phyloP scores from a whole-genome alignment of 179 eudicot species.

The Camellia oleifera region DNA sequence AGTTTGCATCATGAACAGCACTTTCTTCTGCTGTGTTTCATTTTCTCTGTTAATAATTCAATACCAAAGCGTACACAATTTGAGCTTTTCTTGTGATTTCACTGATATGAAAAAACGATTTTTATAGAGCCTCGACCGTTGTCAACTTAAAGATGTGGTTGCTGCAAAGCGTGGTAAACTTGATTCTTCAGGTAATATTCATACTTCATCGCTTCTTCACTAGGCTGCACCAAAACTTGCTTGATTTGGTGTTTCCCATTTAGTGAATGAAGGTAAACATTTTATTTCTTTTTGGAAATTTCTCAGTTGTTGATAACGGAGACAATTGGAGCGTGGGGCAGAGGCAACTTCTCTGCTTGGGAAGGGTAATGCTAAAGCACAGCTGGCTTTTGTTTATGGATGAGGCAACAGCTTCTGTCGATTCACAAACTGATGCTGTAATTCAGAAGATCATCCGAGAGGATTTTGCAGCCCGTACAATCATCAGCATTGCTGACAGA shows the following conservation, averaged over 20 bases:
- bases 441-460: constrained; percentile 86
- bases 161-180: constrained; percentile 84
- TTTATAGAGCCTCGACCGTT: constrained; percentile 82
- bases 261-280: not conserved
- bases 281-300: not conserved
- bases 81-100: constrained; percentile 1
- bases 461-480: constrained; percentile 84
- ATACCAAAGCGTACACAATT: not conserved
- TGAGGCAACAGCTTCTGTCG: constrained; percentile 96
- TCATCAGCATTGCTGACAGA: constrained; percentile 96
- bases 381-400: constrained; percentile 89
- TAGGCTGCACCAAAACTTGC: constrained; percentile 1
- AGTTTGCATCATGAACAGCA: not conserved
- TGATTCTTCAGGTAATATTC: constrained; percentile 60
- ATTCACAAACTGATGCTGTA: constrained; percentile 88
- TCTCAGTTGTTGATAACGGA: constrained; percentile 72
- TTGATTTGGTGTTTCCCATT: not conserved
- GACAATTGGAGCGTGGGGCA: constrained; percentile 99
- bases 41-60: no score
- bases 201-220: not conserved
- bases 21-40: no score
- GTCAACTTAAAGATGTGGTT: constrained; percentile 89
- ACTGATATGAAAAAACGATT: constrained; percentile 8
- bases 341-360: constrained; percentile 88
- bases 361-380: constrained; percentile 81